Evolutionary conservation across 805 yeast species (phyloP).

Genomic region (Yamadazyma scolyti): DNA sequence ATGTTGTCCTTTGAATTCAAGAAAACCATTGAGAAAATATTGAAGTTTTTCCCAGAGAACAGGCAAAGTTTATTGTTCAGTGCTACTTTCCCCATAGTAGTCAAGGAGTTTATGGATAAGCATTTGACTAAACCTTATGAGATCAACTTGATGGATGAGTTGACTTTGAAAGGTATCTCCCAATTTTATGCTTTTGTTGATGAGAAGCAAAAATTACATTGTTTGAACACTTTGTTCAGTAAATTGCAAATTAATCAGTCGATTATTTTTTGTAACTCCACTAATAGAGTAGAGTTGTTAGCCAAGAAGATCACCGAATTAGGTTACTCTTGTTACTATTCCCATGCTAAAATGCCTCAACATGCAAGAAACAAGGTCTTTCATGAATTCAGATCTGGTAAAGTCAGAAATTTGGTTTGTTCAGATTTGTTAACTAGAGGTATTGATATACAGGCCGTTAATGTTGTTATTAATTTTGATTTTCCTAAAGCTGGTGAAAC

Average conservation of each 20-base stretch:
- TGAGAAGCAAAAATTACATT: slow-evolving; percentile 92
- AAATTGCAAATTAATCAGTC: slow-evolving; percentile 95
- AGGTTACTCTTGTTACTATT: slow-evolving; percentile 94
- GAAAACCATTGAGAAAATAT: slow-evolving; percentile 79
- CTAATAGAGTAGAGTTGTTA: slow-evolving; percentile 90
- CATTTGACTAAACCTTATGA: slow-evolving; percentile 91
- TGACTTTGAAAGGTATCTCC: slow-evolving; percentile 92
- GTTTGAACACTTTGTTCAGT: slow-evolving; percentile 90
- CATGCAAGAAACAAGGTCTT: slow-evolving; percentile 95
- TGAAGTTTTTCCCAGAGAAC: slow-evolving; percentile 66
- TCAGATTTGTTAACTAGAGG: slow-evolving; percentile 96
- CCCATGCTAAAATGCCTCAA: slow-evolving; percentile 98
- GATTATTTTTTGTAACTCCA: slow-evolving; percentile 94
- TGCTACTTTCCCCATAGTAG: slow-evolving; percentile 95
- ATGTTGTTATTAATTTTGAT: slow-evolving; percentile 95
- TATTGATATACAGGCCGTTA: slow-evolving; percentile 98
- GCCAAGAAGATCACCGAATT: slow-evolving; percentile 95
- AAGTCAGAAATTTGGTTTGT: slow-evolving; percentile 94
- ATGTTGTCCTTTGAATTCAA: slow-evolving; percentile 90
- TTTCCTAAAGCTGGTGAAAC: slow-evolving; percentile 98
- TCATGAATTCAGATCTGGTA: slow-evolving; percentile 98
- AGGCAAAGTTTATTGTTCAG: slow-evolving; percentile 83
- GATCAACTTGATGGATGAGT: slow-evolving; percentile 95
- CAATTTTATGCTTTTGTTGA: slow-evolving; percentile 99
- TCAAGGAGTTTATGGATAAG: slow-evolving; percentile 86